Conservation (phyloP, 768 basidiomycete genomes). For the Cystoderma amianthinum region DNA sequence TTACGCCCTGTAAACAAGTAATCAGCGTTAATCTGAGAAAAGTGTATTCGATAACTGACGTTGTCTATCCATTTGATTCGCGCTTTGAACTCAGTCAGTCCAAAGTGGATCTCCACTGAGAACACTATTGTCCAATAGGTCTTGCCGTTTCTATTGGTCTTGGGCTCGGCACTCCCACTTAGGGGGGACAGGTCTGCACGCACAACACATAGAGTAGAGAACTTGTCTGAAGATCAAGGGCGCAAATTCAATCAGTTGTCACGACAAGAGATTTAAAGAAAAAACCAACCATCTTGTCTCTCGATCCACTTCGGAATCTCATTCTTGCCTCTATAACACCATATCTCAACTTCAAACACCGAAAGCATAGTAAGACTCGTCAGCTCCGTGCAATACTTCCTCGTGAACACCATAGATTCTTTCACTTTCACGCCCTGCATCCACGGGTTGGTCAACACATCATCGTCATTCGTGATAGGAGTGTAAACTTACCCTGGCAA, state of each 20-base stretch:
- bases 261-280: background rate
- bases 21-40: too few relatives aligned
- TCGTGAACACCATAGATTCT: constrained; percentile 73
- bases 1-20: constrained; percentile 58
- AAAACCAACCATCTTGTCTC: constrained; percentile 41
- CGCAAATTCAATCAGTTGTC: background rate
- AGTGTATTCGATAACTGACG: constrained; percentile 50
- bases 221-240: constrained; percentile 38
- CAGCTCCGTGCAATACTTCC: constrained; percentile 79
- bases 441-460: background rate
- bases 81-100: constrained; percentile 75
- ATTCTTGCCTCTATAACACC: constrained; percentile 78
- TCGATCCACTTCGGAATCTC: constrained; percentile 70
- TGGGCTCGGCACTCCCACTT: constrained; percentile 64
- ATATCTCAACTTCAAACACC: constrained; percentile 79
- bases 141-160: constrained; percentile 56
- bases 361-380: constrained; percentile 70
- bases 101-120: constrained; percentile 79
- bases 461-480: too few relatives aligned
- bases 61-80: constrained; percentile 80
- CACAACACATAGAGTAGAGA: constrained; percentile 73
- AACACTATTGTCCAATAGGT: constrained; percentile 83
- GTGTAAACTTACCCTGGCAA: constrained; percentile 50
- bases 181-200: constrained; percentile 72
- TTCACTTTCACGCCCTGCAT: constrained; percentile 70